Percentiles rank a stretch among this genome's conserved stretches.
phyloP scores from a whole-genome alignment of 2,329 filamentous ascomycete species.

The Podosphaera leucotricha region DNA sequence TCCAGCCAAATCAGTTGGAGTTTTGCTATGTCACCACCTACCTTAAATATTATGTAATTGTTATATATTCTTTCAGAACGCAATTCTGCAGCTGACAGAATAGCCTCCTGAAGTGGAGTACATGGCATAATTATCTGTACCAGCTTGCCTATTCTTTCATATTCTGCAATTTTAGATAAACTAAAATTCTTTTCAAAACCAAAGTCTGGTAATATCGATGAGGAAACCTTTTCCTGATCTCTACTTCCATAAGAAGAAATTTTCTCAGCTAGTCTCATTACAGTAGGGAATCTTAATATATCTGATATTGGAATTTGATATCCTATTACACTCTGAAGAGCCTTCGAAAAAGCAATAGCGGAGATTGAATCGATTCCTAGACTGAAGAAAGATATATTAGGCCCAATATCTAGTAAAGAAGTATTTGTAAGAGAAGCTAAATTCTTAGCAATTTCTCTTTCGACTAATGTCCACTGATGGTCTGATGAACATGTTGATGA shows the following conservation, averaged over 20 bases:
- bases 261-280: constrained; percentile 32
- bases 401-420: constrained; percentile 24
- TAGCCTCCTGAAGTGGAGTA: constrained; percentile 69
- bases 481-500: constrained; percentile 3
- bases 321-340: constrained; percentile 24
- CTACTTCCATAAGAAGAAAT: constrained; percentile 5
- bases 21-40: constrained; percentile 24
- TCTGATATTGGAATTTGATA: constrained; percentile 37
- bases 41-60: constrained; percentile 44
- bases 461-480: constrained; percentile 26
- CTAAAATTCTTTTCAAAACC: constrained; percentile 8
- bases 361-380: constrained; percentile 67
- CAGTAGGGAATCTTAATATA: constrained; percentile 42
- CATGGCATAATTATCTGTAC: constrained; percentile 47
- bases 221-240: not conserved
- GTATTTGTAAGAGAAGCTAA: constrained; percentile 28
- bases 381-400: constrained; percentile 50
- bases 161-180: constrained; percentile 4
- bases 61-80: constrained; percentile 33
- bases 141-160: constrained; percentile 7
- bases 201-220: constrained; percentile 5
- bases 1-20: constrained; percentile 37
- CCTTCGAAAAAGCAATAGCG: constrained; percentile 44
- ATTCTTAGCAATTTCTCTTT: constrained; percentile 29
- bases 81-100: constrained; percentile 38